Evolutionary conservation across 108 stramenopile species (phyloP).

Genomic region (Discostella pseudostelligera): DNA sequence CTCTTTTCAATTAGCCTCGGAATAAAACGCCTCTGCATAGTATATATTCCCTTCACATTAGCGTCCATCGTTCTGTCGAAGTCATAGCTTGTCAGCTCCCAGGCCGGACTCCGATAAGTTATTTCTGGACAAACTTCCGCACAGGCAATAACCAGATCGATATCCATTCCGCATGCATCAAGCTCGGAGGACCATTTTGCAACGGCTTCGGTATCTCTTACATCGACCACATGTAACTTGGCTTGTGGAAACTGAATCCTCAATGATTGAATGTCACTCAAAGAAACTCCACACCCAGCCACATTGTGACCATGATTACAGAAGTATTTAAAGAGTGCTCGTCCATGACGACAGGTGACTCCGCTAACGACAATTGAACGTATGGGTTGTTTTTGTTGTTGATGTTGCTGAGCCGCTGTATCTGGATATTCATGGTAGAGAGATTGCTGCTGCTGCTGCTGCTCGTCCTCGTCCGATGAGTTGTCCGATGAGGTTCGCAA

Average conservation of each 20-base stretch:
- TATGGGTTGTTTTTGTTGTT: background rate
- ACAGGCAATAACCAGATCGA: conserved; percentile 14
- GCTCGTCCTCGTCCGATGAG: background rate
- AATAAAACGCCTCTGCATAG: conserved; percentile 15
- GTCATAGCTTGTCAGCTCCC: conserved; percentile 17
- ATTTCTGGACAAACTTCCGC: background rate
- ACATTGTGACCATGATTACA: conserved; percentile 17
- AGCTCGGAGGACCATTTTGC: background rate
- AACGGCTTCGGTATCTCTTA: background rate
- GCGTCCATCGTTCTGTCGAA: conserved; percentile 13
- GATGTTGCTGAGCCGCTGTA: background rate
- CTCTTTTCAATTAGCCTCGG: conserved; percentile 7
- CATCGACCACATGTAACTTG: conserved; percentile 10
- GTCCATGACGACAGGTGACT: conserved; percentile 8
- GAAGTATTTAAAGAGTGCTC: conserved; percentile 6
- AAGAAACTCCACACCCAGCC: conserved; percentile 8
- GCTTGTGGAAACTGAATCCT: conserved; percentile 1
- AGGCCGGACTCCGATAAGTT: background rate
- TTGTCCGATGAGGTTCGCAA: background rate
- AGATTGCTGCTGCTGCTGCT: background rate
- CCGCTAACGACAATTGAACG: conserved; percentile 18
- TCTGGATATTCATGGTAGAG: too few relatives aligned
- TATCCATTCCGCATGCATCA: background rate
- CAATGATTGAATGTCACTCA: background rate
- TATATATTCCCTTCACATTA: conserved; percentile 10